Conservation (phyloP, 208 protist species). For the Acanthamoeba quina region DNA sequence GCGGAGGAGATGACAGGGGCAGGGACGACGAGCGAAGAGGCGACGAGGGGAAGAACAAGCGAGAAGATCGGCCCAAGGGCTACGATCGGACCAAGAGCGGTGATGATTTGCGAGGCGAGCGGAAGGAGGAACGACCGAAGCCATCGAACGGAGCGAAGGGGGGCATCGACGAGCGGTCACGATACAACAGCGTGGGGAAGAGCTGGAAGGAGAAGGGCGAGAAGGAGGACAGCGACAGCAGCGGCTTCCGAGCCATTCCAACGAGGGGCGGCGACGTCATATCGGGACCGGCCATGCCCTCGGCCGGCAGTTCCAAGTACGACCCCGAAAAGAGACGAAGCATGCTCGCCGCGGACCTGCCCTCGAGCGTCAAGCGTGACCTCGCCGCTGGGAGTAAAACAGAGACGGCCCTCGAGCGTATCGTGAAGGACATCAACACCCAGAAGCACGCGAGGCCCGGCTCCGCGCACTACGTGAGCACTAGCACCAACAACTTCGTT, state of each 20-base stretch:
- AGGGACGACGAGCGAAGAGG: background rate
- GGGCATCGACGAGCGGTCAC: background rate
- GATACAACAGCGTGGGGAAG: background rate
- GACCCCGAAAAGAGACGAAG: constrained; percentile 1
- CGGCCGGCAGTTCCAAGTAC: background rate
- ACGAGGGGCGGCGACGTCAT: background rate
- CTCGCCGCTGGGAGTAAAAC: background rate
- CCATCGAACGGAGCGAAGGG: background rate
- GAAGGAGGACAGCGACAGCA: background rate
- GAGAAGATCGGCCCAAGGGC: background rate
- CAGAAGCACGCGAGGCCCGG: background rate
- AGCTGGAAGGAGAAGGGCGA: constrained; percentile 21
- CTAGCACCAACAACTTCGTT: background rate
- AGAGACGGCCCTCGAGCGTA: background rate
- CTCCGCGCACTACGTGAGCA: background rate
- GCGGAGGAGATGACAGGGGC: background rate
- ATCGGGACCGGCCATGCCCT: background rate
- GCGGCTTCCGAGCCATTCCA: background rate
- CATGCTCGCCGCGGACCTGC: background rate
- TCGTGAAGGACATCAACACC: background rate
- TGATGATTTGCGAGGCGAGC: background rate
- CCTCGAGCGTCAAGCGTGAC: background rate
- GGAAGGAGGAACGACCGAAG: background rate
- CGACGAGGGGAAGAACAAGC: constrained; percentile 5
- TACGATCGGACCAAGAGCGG: background rate